Base-by-base conservation (phyloP, 2,329 filamentous ascomycete species). In the Fonsecaea multimorphosa region DNA sequence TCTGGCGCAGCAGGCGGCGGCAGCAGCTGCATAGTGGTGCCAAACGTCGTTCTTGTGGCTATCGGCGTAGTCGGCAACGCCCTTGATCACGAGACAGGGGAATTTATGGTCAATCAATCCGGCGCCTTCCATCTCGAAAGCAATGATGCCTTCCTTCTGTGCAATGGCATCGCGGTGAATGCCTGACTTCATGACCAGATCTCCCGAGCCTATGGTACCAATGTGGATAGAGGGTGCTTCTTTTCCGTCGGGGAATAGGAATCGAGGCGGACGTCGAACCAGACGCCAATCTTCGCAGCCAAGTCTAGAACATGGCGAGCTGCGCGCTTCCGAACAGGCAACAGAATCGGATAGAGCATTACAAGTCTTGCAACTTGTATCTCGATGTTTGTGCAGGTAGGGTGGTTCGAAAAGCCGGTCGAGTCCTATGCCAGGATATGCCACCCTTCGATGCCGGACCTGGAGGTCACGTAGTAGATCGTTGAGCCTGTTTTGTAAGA, bases 131-230 rank as follows among this genome's bases (percentile, higher is more conserved):
- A 72, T 73, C 56, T 73, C 71, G 51, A 72, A 72, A 12, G 66
- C 71, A 34, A 73, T 68, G 27, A 73, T 27, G 9, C 63, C 58
- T 12, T 68, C 44, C 16, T 64, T 14, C 9, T 62, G 40, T 5
- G 78, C 74, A 19, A 81, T 70, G 0, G 27, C 14, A 58, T 82
- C 80, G 12, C 80, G 75, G 16, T 76, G 67, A 12, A 70, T 54
- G 1, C 75, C 77, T 12, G 76, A 76, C 51, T 78, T 80, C 65
- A 83, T 78, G 1, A 83, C 77, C 1, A 72, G 73, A 56, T 82
- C 76, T 14, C 75, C 78, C 0, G 78, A 81, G 3, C 74, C 80
- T 1, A 82, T 74, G 0, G 67, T 59, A 0, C 80, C 80, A 32
- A 81, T 70, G 54, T 79, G 76, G 0, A 82, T 63, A 0, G 11